phyloP scores from a whole-genome alignment of 176 grass and related monocot genomes.

The Triticum monococcum region DNA sequence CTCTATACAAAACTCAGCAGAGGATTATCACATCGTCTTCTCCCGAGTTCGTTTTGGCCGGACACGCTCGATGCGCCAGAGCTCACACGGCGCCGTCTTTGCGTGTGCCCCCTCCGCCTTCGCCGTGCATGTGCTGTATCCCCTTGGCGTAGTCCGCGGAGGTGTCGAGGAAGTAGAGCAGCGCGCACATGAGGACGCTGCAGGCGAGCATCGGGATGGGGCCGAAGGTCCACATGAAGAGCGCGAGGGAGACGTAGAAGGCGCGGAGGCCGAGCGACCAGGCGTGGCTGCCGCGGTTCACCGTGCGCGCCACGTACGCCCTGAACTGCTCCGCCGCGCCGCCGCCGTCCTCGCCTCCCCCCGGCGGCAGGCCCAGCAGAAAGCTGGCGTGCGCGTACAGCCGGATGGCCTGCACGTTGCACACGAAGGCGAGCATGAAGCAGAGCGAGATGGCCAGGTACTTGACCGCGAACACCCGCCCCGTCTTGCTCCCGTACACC shows the following conservation, averaged over 20 bases:
- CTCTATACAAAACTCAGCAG: no score
- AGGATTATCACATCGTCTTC: no score
- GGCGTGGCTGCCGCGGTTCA: conserved; percentile 75
- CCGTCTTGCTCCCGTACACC: conserved; percentile 67
- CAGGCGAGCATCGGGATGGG: conserved; percentile 69
- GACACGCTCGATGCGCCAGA: no score
- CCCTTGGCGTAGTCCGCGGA: conserved; percentile 27
- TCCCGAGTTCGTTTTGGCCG: no score
- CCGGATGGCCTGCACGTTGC: conserved; percentile 83
- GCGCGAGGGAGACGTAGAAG: conserved; percentile 70
- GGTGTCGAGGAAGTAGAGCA: conserved; percentile 72
- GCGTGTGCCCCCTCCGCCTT: neutral
- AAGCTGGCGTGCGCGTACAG: conserved; percentile 80
- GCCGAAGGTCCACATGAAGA: conserved; percentile 91
- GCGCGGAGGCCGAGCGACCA: conserved; percentile 88
- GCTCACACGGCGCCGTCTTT: conserved; percentile 9
- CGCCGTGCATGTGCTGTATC: neutral
- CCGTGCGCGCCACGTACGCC: conserved; percentile 52
- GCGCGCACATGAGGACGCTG: conserved; percentile 53
- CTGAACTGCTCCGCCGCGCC: conserved; percentile 11
- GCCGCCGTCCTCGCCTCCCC: neutral
- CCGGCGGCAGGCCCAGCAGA: conserved; percentile 56
- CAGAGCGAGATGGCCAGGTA: conserved; percentile 79
- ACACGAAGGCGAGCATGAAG: conserved; percentile 84
- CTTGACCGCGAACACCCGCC: conserved; percentile 47